Base-by-base conservation (phyloP, 2,329 filamentous ascomycete genomes). In the Venturia asperata region DNA sequence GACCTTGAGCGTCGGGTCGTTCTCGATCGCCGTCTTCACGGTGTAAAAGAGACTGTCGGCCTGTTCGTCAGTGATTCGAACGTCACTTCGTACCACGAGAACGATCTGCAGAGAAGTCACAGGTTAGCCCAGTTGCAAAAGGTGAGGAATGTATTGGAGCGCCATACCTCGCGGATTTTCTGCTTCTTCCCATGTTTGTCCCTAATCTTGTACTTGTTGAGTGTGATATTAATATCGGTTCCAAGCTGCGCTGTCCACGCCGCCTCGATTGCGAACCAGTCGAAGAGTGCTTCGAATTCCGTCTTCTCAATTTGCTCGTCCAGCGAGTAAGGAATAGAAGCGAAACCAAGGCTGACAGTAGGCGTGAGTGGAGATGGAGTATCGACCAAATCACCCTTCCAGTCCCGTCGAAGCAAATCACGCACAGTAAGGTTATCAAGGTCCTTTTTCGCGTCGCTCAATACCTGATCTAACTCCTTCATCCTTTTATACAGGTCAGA, bases 261-360 rank as follows among this genome's bases (percentile, higher is more conserved):
- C 13, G 79, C 78, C 62, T 81, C 77, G 37, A 80, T 72, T 3
- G 78, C 78, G 65, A 80, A 81, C 78, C 78, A 81, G 68, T 80
- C 74, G 61, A 81, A 81, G 5, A 80, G 74, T 67, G 78, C 78
- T 58, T 74, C 71, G 65, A 79, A 81, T 37, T 79, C 78, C 0
- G 78, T 81, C 68, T 77, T 78, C 11, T 72, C 67, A 64, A 80
- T 79, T 66, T 80, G 78, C 61, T 78, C 74, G 41, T 80, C 78
- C 70, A 80, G 72, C 1, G 76, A 78, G 72, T 76, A 80, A 0
- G 79, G 78, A 55, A 81, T 76, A 0, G 77, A 79, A 0, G 78
- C 76, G 67, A 80, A 80, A 19, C 79, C 79, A 0, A 81, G 75
- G 68, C 74, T 78, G 62, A 81, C 77, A 5, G 78, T 79, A 0